Conservation (phyloP, 108 stramenopile genomes). For the Nitzschia sp. region DNA sequence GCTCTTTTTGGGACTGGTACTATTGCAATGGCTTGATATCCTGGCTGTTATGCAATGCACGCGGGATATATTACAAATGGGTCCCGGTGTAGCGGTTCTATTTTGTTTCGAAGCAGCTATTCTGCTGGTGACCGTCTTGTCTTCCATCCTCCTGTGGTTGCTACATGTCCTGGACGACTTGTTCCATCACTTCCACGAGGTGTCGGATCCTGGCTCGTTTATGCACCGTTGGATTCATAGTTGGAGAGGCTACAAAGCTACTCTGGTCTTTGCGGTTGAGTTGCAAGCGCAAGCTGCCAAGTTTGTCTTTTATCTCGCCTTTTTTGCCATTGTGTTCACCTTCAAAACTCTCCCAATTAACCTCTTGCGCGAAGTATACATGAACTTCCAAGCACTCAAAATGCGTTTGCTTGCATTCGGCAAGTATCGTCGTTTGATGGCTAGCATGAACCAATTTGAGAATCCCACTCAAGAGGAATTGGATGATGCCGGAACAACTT, state of each 20-base stretch:
- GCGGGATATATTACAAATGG: slow-evolving; percentile 54
- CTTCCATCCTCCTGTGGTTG: slow-evolving; percentile 64
- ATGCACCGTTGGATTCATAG: slow-evolving; percentile 55
- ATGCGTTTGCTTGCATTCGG: slow-evolving; percentile 69
- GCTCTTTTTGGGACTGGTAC: slow-evolving; percentile 50
- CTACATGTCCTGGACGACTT: slow-evolving; percentile 86
- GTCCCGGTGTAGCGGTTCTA: slow-evolving; percentile 82
- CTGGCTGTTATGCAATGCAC: slow-evolving; percentile 62
- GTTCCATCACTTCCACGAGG: slow-evolving; percentile 66
- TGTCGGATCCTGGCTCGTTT: slow-evolving; percentile 24
- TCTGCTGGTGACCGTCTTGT: slow-evolving; percentile 73
- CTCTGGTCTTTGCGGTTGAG: slow-evolving; percentile 86
- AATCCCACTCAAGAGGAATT: slow-evolving; percentile 86
- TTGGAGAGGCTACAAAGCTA: slow-evolving; percentile 83
- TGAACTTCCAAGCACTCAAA: slow-evolving; percentile 78
- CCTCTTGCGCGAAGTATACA: slow-evolving; percentile 91
- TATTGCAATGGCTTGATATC: slow-evolving; percentile 63
- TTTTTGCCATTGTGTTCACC: slow-evolving; percentile 93
- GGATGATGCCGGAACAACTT: slow-evolving; percentile 78
- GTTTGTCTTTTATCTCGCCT: slow-evolving; percentile 92
- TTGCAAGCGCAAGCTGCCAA: slow-evolving; percentile 88
- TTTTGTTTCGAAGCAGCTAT: slow-evolving; percentile 95
- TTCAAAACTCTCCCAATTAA: slow-evolving; percentile 96
- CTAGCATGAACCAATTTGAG: slow-evolving; percentile 92
- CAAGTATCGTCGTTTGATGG: slow-evolving; percentile 86